Evolutionary conservation across 306 rosid genomes (phyloP), one percentile per base, ranked within the genome.

Genomic region (Dalbergia oliveri): DNA sequence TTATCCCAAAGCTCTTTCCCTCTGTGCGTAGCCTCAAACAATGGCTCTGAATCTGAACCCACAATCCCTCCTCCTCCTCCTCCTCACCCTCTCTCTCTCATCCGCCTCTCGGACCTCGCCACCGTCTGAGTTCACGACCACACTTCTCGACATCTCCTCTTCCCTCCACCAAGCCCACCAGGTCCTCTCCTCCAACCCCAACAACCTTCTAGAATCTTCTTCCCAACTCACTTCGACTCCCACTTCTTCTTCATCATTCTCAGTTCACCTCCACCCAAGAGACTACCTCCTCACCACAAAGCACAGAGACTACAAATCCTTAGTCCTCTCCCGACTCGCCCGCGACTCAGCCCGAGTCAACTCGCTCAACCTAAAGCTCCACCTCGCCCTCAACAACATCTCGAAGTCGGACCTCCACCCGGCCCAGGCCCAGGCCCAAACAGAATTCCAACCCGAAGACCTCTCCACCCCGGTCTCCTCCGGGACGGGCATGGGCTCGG

Each of bases 341-440:
- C 96, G 96, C n/a, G 98, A 94, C 84, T 83, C 91, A 1, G 86
- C 89, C 77, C 88, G 97, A 73, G 97, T 96, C 51, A 59, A 86
- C 72, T 87, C 94, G 34, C 86, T 94, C 69, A 45, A 50, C 44
- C 76, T 68, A n/a, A 82, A 88, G 70, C 89, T 90, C 81, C 59
- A 86, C 9, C 75, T 93, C 16, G 79, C 90, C 0, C 15, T 90
- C 19, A 18, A 66, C n/a, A 72, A 69, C 9, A 13, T 90, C 14
- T 75, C 77, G 8, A 84, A 44, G 19, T 81, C 92, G 56, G 92
- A 91, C 31, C 92, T 91, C 4, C 13, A 34, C 44, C 97, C 97
- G 51, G 0, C 84, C 21, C 68, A 81, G 11, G 35, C 82, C 44
- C 97, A 97, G 51, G 0, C 84, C 21, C 68, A 81, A 13, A 43